Evolutionary conservation across 140 eudicot genomes (phyloP).

Genomic region (Erigeron philadelphicus): DNA sequence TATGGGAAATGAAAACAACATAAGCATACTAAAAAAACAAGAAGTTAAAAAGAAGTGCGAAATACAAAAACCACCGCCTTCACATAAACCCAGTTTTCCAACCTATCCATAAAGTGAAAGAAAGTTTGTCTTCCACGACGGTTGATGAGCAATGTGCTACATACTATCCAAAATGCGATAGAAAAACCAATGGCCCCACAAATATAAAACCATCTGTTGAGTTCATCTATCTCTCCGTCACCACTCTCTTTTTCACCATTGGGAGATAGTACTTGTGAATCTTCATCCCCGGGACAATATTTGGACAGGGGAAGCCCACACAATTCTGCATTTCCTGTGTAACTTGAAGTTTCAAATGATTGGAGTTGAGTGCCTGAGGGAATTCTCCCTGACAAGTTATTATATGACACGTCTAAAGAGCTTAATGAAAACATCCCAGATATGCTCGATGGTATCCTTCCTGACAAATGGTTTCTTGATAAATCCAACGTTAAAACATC

Average conservation of each 20-base stretch:
- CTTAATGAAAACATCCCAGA: slow-evolving; percentile 13
- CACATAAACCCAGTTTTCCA: slow-evolving; percentile 18
- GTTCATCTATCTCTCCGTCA: neutral
- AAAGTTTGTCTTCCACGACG: slow-evolving; percentile 12
- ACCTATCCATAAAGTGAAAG: slow-evolving; percentile 4
- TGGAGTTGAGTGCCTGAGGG: slow-evolving; percentile 37
- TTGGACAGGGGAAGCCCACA: slow-evolving; percentile 31
- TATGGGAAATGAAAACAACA: no score
- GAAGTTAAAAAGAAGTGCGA: no score
- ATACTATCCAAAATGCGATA: slow-evolving; percentile 22
- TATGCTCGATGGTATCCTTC: slow-evolving; percentile 24
- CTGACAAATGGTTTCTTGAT: slow-evolving; percentile 29
- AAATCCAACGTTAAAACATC: slow-evolving; percentile 25
- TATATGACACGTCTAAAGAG: slow-evolving; percentile 27
- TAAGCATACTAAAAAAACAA: no score
- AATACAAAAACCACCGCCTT: no score
- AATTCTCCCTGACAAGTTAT: slow-evolving; percentile 28
- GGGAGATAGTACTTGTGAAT: neutral
- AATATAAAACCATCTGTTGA: slow-evolving; percentile 17
- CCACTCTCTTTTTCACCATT: neutral
- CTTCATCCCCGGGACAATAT: slow-evolving; percentile 18
- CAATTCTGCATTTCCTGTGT: slow-evolving; percentile 20
- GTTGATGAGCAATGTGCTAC: slow-evolving; percentile 20
- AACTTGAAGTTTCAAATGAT: slow-evolving; percentile 28
- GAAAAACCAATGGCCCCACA: slow-evolving; percentile 21